Percentiles rank a stretch among this genome's conserved stretches.
phyloP scores from a whole-genome alignment of 148 eudicot species.

The Vaccinium darrowii region DNA sequence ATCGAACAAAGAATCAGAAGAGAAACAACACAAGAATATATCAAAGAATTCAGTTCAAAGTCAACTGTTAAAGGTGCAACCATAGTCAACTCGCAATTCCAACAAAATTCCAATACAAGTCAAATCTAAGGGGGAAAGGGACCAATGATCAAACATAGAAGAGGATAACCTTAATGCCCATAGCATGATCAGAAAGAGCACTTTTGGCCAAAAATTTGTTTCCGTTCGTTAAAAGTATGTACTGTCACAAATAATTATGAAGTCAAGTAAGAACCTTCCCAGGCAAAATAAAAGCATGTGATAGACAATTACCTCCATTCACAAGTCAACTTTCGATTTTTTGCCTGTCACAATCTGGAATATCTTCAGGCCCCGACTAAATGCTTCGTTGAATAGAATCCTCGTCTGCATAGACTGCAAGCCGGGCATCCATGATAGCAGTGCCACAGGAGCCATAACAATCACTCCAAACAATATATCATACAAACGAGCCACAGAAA shows the following conservation, averaged over 20 bases:
- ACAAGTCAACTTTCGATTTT: conserved; percentile 35
- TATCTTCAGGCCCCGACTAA: conserved; percentile 75
- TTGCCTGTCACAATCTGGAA: conserved; percentile 71
- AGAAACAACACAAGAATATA: not conserved
- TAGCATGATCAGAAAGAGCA: not conserved
- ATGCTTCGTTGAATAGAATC: conserved; percentile 86
- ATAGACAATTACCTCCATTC: conserved; percentile 31
- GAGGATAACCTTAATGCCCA: not conserved
- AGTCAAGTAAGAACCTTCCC: not conserved
- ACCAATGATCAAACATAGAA: not conserved
- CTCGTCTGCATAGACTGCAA: conserved; percentile 93
- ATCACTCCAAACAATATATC: conserved; percentile 59
- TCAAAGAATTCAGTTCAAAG: not conserved
- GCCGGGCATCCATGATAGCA: conserved; percentile 83
- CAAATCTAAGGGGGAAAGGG: not conserved
- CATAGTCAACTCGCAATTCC: not conserved
- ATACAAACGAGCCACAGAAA: conserved; percentile 26
- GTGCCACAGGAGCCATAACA: conserved; percentile 73
- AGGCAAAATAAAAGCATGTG: not conserved
- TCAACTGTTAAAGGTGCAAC: not conserved
- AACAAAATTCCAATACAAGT: not conserved
- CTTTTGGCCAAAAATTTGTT: not conserved
- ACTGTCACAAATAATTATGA: not conserved
- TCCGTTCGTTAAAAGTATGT: not conserved
- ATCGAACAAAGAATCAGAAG: not conserved